These are phyloP conservation scores for Fusarium bactridioides DNA, from an alignment of 2,329 filamentous ascomycete species.

Conservation along the genomic window DNA sequence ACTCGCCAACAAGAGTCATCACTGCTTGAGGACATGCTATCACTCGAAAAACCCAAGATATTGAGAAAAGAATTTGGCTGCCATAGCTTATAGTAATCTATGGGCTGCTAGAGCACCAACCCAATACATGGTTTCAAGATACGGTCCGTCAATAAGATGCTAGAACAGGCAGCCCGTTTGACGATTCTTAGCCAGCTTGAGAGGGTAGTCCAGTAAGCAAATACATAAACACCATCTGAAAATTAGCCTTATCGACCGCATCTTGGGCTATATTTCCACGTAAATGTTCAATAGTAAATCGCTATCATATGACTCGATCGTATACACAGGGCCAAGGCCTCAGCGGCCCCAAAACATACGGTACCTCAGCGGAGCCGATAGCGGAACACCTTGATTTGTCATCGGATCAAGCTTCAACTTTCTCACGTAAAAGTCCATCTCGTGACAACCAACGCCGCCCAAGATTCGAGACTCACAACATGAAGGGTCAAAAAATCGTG, in stretches of 20 bases:
- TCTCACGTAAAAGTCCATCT: no score
- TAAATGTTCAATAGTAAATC: fast-evolving
- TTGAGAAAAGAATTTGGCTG: fast-evolving
- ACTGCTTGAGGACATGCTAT: no score
- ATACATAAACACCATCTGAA: not conserved
- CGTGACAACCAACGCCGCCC: not conserved
- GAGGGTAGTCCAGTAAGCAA: no score
- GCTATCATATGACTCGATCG: no score
- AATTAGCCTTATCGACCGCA: fast-evolving
- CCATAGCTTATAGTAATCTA: fast-evolving
- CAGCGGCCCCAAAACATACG: not conserved
- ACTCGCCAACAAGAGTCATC: not conserved
- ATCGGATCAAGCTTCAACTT: not conserved
- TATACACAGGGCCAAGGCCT: not conserved
- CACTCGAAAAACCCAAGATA: not conserved
- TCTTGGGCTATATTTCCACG: not conserved
- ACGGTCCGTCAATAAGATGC: not conserved
- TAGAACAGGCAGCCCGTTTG: not conserved
- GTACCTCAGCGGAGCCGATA: not conserved
- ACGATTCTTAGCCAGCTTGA: no score
- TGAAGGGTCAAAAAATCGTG: not conserved
- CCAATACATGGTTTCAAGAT: not conserved
- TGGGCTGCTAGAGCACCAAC: not conserved
- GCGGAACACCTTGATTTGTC: not conserved
- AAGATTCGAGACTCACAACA: not conserved